Evolutionary conservation across 2,329 filamentous ascomycete genomes (phyloP), one percentile per base, ranked within the genome.

Genomic region (Colletotrichum falcatum): DNA sequence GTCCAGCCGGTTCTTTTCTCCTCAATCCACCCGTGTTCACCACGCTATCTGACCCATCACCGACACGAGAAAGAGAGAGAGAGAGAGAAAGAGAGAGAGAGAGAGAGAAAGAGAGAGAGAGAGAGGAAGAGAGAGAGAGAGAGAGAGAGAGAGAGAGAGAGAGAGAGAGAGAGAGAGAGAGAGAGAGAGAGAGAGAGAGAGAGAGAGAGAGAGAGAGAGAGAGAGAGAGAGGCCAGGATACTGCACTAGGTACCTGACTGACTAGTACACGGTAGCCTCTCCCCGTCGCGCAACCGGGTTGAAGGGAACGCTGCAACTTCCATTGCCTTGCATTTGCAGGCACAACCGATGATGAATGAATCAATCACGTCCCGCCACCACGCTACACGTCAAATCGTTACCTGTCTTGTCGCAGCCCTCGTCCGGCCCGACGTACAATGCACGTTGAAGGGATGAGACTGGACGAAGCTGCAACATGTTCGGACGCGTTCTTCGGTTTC

Each of bases 391-490:
- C 35, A 49, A 67, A 58, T 61, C 58, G 56, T 62, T 70, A 51
- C 30, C 63, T 58, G 63, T 62, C 68, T 54, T 37, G 58, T 62
- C 53, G 35, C 46, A 53, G 55, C 28, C 61, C 68, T 70, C 48
- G n/a, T 62, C 48, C 26, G 35, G 30, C 60, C 65, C 59, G 42
- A 54, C 37, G n/a, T n/a, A n/a, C n/a, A n/a, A n/a, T n/a, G n/a
- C n/a, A n/a, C n/a, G 54, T 65, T 37, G 16, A 33, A 35, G 26
- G 35, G 44, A 46, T 51, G 35, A 37, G 59, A 68, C 58, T 59
- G 53, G 68, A 68, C 65, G 68, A 71, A 71, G 58, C 56, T 68
- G 68, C 68, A 60, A 68, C 68, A 71, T 48, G 64, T 60, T 71
- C 68, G 59, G 68, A 63, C 65, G 68, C 64, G 68, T 67, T 60